Evolutionary conservation across 306 rosid genomes (phyloP).

Genomic region (Phaseolus lunatus): DNA sequence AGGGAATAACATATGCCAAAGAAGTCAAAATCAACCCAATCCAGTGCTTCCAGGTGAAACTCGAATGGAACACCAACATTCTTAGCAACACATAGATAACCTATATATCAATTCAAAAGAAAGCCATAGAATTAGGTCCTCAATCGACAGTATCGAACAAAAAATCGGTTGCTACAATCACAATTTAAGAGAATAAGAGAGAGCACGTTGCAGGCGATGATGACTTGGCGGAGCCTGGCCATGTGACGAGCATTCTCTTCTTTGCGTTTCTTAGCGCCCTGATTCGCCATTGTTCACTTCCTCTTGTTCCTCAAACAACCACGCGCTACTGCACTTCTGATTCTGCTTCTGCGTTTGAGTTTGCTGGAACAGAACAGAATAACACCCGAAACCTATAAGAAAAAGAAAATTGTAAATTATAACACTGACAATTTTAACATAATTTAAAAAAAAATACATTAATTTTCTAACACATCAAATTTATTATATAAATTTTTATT

Average conservation of each 20-base stretch:
- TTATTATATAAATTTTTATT: no score
- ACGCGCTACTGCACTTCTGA: background rate
- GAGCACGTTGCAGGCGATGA: conserved; percentile 78
- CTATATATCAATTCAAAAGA: conserved; percentile 42
- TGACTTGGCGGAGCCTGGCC: conserved; percentile 71
- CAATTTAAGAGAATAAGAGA: background rate
- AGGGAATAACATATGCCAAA: conserved; percentile 63
- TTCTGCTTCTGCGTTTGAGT: conserved; percentile 7
- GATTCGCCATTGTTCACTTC: conserved; percentile 76
- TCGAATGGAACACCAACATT: conserved; percentile 74
- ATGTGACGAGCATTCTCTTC: conserved; percentile 92
- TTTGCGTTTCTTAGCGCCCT: conserved; percentile 96
- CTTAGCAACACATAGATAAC: conserved; percentile 66
- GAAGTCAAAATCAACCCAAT: conserved; percentile 74
- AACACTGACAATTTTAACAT: no score
- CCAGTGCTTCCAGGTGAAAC: conserved; percentile 86
- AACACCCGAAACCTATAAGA: conserved; percentile 5
- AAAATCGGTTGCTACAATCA: conserved; percentile 6
- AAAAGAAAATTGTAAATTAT: no score
- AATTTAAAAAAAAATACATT: no score
- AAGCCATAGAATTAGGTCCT: conserved; percentile 39
- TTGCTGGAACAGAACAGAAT: conserved; percentile 9
- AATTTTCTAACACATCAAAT: no score
- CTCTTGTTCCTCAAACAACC: background rate
- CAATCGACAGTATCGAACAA: background rate